Evolutionary conservation across 768 basidiomycete species (phyloP).

Genomic region (Kwoniella shandongensis): DNA sequence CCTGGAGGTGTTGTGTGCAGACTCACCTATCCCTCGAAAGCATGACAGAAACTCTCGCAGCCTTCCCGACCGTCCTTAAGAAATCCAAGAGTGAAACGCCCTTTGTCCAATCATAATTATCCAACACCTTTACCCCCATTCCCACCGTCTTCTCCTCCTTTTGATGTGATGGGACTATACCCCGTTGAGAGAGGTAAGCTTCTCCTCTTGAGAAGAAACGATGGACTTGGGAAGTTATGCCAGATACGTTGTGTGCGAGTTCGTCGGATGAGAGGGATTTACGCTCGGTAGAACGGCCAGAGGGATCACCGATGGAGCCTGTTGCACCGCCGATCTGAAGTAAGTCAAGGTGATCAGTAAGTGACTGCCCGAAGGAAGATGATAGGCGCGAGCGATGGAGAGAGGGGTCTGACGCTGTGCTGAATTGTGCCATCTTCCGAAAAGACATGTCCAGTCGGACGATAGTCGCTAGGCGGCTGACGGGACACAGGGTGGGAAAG

Average conservation of each 20-base stretch:
- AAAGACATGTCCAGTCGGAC: too few relatives aligned
- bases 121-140: slow-evolving; percentile 57
- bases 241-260: slow-evolving; percentile 66
- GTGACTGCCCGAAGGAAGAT: too few relatives aligned
- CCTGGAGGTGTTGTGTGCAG: too few relatives aligned
- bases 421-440: too few relatives aligned
- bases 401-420: too few relatives aligned
- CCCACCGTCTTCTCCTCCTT: neutral
- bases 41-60: slow-evolving; percentile 84
- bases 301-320: slow-evolving; percentile 94
- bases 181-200: slow-evolving; percentile 61
- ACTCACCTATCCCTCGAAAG: slow-evolving; percentile 80
- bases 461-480: too few relatives aligned
- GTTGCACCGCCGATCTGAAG: slow-evolving; percentile 90
- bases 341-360: neutral
- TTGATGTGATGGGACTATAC: slow-evolving; percentile 1
- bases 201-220: slow-evolving; percentile 70
- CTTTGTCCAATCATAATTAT: slow-evolving; percentile 78
- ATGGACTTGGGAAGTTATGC: slow-evolving; percentile 66
- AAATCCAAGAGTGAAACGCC: slow-evolving; percentile 77
- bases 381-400: too few relatives aligned
- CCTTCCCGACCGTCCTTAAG: slow-evolving; percentile 73
- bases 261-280: slow-evolving; percentile 63
- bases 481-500: too few relatives aligned
- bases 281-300: slow-evolving; percentile 80